Percentiles rank a stretch among this genome's conserved stretches.
Conservation (phyloP, 1,284 basidiomycete species). For the Naganishia sp. region DNA sequence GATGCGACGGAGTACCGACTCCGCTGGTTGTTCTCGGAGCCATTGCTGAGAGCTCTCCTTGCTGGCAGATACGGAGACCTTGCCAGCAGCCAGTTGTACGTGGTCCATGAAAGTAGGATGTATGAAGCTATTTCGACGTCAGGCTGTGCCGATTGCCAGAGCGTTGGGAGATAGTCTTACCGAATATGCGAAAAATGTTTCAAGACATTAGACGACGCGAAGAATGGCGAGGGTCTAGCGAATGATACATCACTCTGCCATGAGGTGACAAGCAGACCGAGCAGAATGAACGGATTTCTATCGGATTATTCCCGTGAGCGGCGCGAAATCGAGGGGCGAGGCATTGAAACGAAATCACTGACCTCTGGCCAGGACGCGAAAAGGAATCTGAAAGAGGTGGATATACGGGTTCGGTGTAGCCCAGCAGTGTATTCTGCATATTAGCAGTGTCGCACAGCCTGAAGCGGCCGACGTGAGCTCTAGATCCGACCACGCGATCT, state of each 20-base stretch:
- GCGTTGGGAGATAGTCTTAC: neutral
- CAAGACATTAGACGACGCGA: conserved; percentile 14
- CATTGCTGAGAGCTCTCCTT: conserved; percentile 39
- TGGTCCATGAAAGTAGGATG: conserved; percentile 42
- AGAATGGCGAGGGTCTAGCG: conserved; percentile 11
- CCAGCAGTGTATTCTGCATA: conserved; percentile 24
- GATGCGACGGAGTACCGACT: conserved; percentile 36
- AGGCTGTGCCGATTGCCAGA: conserved; percentile 23
- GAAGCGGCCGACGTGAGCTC: no score
- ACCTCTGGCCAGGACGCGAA: conserved; percentile 16
- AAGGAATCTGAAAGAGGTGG: conserved; percentile 24
- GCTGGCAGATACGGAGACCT: conserved; percentile 38
- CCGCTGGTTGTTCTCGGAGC: conserved; percentile 36
- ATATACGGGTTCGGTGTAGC: conserved; percentile 9
- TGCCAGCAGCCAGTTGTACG: conserved; percentile 40
- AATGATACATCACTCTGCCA: conserved; percentile 25
- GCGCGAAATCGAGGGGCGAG: neutral
- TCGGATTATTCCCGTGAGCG: neutral
- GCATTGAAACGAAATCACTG: neutral
- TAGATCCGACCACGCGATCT: no score
- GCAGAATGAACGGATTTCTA: conserved; percentile 16
- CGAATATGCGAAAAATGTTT: conserved; percentile 17
- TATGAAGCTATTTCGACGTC: conserved; percentile 41
- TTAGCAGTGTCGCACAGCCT: conserved; percentile 21
- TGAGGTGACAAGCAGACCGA: conserved; percentile 10